Conservation (phyloP, 257 asterid genomes). For the Solanum chiquidenum region DNA sequence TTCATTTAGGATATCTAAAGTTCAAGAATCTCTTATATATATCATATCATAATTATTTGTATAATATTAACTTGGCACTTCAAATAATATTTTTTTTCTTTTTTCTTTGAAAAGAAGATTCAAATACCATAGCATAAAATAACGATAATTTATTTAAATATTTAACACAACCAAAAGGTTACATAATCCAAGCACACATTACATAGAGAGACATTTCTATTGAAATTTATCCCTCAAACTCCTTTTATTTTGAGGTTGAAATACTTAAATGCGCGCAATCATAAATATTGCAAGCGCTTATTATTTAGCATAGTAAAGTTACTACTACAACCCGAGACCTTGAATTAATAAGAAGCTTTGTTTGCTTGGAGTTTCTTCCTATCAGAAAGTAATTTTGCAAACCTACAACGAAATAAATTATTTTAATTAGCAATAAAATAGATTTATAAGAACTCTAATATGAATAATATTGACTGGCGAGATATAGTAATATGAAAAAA, state of each 20-base stretch:
- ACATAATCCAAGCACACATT: not conserved
- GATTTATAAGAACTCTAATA: not conserved
- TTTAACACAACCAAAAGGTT: not conserved
- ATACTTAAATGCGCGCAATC: not conserved
- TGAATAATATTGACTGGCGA: not conserved
- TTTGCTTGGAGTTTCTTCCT: not conserved
- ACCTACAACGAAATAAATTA: not conserved
- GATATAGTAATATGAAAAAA: not conserved
- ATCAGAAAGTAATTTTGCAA: not conserved
- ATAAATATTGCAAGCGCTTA: not conserved
- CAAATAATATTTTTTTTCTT: too few relatives aligned
- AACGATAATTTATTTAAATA: not conserved
- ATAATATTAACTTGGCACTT: too few relatives aligned
- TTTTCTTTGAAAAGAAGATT: too few relatives aligned
- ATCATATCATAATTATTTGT: too few relatives aligned
- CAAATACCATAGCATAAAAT: not conserved
- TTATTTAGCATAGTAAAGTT: not conserved
- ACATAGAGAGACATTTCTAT: not conserved
- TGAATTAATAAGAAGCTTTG: not conserved
- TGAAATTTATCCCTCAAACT: not conserved
- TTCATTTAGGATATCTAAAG: too few relatives aligned
- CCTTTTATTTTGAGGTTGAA: not conserved
- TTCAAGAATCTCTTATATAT: too few relatives aligned
- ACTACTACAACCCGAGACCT: not conserved
- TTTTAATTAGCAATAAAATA: not conserved